Evolutionary conservation across 2,329 filamentous ascomycete genomes (phyloP), one percentile per base, ranked within the genome.

Genomic region (Calonectria montana): DNA sequence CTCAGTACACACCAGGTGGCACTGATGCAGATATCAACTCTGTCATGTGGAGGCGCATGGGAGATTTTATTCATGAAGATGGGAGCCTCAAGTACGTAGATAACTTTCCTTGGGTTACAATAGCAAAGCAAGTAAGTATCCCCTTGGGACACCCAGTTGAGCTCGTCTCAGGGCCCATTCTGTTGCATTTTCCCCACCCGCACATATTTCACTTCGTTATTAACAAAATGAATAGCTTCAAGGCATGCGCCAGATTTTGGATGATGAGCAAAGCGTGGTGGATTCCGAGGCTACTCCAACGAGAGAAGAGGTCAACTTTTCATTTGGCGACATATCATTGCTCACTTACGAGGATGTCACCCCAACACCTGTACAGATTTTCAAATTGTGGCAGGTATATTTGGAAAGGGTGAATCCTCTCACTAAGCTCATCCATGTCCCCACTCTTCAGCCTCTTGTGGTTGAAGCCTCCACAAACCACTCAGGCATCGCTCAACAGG

Each of bases 351-450:
- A 61, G 16, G 53, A 65, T 18, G 45, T 67, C 15, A 63, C 63
- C 2, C 68, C 68, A 50, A 41, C 55, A 10, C 68, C 68, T 18
- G 68, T 70, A 21, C 68, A 70, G 6, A 50, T 70, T 10, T 70
- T 70, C 35, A 70, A 70, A 53, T 53, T 70, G 21, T 70, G 68
- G 68, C 68, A 70, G 63, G 35, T 70, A 1, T 70, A 66, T 21
- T 29, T 62, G 25, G 68, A 70, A 23, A 66, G 68, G 9, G 68
- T 70, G 1, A 70, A 70, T 21, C 68, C 68, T 27, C 31, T 70
- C 3, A 70, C 63, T 35, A 70, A 70, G n/a, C 41, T 70, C 12
- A 55, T 70, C 15, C 68, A 70, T n/a, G 68, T 62, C 3, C 68
- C 68, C 2, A 70, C 53, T 23, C 16, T 70, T 10, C 68, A 70